phyloP scores from a whole-genome alignment of 805 yeast genomes.

The Millerozyma miso region DNA sequence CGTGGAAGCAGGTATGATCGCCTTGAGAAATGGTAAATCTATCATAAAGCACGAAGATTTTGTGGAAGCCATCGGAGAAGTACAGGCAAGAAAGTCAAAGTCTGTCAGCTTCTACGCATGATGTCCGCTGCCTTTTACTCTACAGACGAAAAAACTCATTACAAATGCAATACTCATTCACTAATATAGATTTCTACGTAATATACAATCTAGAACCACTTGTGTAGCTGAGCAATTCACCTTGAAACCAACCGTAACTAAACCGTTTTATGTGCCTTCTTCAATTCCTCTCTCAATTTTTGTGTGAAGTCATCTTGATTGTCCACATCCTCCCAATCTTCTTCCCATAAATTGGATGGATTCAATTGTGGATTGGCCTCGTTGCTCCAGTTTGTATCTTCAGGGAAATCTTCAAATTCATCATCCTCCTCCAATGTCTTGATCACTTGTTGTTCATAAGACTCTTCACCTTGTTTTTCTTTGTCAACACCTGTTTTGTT shows the following conservation, averaged over 20 bases:
- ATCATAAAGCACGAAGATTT: conserved; percentile 95
- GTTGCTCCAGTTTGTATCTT: conserved; percentile 71
- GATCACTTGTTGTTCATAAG: conserved; percentile 39
- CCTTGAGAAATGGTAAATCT: conserved; percentile 89
- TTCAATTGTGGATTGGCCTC: conserved; percentile 48
- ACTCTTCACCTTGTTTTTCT: conserved; percentile 3
- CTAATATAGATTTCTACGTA: conserved; percentile 4
- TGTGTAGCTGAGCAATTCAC: not conserved
- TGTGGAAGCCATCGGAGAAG: conserved; percentile 97
- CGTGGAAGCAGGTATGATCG: conserved; percentile 99
- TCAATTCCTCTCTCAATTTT: conserved; percentile 53
- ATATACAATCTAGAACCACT: not conserved
- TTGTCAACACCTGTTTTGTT: not conserved
- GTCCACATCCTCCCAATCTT: conserved; percentile 96
- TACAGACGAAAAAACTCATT: not conserved
- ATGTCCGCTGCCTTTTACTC: conserved; percentile 3
- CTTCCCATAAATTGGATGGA: conserved; percentile 81
- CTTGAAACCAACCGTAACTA: not conserved
- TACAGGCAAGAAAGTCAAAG: conserved; percentile 94
- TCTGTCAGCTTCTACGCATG: conserved; percentile 94
- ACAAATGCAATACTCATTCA: not conserved
- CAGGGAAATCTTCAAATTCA: conserved; percentile 95
- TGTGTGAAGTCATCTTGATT: conserved; percentile 84
- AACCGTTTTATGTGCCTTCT: conserved; percentile 17
- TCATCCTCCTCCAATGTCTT: conserved; percentile 92